These are phyloP conservation scores for Macrocystidia cucumis DNA, from an alignment of 1,284 basidiomycete genomes.

Conservation along the genomic window DNA sequence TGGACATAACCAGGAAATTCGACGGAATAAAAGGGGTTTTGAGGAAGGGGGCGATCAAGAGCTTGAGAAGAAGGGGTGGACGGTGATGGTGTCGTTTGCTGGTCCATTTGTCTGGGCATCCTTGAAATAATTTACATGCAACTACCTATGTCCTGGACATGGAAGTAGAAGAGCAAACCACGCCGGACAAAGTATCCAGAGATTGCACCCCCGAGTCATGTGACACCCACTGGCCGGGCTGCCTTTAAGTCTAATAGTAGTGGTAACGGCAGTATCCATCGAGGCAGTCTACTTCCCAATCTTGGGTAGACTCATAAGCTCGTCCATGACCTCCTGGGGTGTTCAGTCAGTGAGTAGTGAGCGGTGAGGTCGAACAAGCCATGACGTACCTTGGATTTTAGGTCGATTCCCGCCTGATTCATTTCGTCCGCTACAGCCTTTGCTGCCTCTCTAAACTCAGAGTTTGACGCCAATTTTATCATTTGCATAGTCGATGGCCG, in stretches of 20 bases:
- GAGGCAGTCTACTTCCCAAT: too few species aligned
- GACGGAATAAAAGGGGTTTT: conserved; percentile 65
- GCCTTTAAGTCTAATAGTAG: too few species aligned
- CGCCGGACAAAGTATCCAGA: too few species aligned
- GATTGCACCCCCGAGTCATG: too few species aligned
- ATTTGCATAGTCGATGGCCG: conserved; percentile 43
- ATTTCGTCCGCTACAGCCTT: conserved; percentile 42
- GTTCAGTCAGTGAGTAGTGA: neutral
- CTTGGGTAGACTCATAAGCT: conserved; percentile 19
- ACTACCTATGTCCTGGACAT: too few species aligned
- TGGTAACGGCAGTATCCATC: too few species aligned
- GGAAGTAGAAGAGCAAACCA: too few species aligned
- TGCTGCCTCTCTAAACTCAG: conserved; percentile 42
- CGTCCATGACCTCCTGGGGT: conserved; percentile 20
- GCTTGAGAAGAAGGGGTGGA: conserved; percentile 14
- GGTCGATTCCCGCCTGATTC: conserved; percentile 50
- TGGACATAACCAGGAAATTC: conserved; percentile 88
- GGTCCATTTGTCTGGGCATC: conserved; percentile 10
- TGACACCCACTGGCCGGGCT: too few species aligned
- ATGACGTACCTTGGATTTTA: conserved; percentile 28
- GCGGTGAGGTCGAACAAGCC: neutral
- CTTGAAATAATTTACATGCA: neutral
- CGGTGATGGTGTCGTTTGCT: conserved; percentile 5
- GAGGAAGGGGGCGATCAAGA: conserved; percentile 40
- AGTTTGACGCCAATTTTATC: conserved; percentile 42